Conservation (phyloP, 805 yeast genomes). For the Starmerella asiatica region DNA sequence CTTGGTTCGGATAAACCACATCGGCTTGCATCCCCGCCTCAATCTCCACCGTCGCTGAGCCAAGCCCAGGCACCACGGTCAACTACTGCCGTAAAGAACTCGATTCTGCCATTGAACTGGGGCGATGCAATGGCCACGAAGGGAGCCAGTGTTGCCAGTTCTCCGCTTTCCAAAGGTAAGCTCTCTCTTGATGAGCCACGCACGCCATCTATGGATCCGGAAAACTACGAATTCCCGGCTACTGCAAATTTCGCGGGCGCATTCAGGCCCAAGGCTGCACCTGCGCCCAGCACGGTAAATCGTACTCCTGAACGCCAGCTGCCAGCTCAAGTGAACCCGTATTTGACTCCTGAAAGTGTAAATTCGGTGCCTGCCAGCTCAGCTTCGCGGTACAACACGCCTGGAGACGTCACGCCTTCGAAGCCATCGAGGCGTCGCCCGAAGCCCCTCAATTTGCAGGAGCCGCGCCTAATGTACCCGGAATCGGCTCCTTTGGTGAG, state of each 20-base stretch:
- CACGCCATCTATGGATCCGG: neutral
- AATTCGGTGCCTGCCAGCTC: too few relatives aligned
- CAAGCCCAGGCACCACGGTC: neutral
- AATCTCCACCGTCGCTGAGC: neutral
- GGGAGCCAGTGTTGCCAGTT: neutral
- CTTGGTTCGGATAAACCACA: too few relatives aligned
- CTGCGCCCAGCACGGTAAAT: too few relatives aligned
- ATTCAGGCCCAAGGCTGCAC: too few relatives aligned
- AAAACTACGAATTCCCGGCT: neutral
- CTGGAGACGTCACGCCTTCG: too few relatives aligned
- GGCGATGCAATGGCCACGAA: neutral
- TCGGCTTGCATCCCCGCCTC: neutral
- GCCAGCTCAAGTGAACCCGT: too few relatives aligned
- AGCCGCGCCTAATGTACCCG: too few relatives aligned
- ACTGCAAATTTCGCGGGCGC: neutral
- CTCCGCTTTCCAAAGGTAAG: neutral
- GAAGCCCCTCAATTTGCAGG: too few relatives aligned
- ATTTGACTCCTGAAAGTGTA: too few relatives aligned
- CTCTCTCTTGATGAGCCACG: neutral
- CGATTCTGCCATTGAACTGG: neutral
- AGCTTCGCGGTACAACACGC: too few relatives aligned
- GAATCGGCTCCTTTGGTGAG: too few relatives aligned
- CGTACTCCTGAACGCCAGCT: neutral
- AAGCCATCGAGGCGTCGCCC: too few relatives aligned
- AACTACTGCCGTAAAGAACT: neutral